Evolutionary conservation across 2,329 filamentous ascomycete species (phyloP).

Genomic region (Aspergillus sp.): DNA sequence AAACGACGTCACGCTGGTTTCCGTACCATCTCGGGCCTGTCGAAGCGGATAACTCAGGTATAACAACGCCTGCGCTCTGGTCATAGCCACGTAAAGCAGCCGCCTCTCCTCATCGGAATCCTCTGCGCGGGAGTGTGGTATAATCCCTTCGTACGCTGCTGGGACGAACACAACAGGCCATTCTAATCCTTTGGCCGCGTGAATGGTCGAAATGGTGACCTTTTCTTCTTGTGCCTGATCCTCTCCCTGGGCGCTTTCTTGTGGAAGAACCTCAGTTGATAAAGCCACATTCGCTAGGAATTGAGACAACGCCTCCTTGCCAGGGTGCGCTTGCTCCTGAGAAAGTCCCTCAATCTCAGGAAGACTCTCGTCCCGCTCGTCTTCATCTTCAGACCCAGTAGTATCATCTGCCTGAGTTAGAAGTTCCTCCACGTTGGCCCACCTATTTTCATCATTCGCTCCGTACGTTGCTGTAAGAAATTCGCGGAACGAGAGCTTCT

Average conservation of each 20-base stretch:
- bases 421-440: conserved; percentile 90
- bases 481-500: conserved; percentile 70
- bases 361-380: conserved; percentile 53
- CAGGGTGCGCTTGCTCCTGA: conserved; percentile 53
- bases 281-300: conserved; percentile 90
- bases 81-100: conserved; percentile 95
- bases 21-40: conserved; percentile 58
- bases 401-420: conserved; percentile 76
- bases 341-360: conserved; percentile 70
- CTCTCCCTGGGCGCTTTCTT: conserved; percentile 55
- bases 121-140: conserved; percentile 83
- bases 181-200: conserved; percentile 92
- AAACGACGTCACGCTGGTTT: conserved; percentile 71
- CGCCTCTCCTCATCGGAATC: conserved; percentile 85
- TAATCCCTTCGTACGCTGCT: conserved; percentile 83
- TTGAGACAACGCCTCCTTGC: conserved; percentile 66
- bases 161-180: conserved; percentile 96
- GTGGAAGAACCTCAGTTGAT: conserved; percentile 67
- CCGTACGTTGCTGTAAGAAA: conserved; percentile 70
- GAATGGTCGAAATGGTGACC: conserved; percentile 92
- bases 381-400: conserved; percentile 51
- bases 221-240: conserved; percentile 52
- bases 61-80: conserved; percentile 78
- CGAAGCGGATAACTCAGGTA: conserved; percentile 80
- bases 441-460: conserved; percentile 74